phyloP scores from a whole-genome alignment of 1,284 basidiomycete species.

The Tranzscheliella williamsii region DNA sequence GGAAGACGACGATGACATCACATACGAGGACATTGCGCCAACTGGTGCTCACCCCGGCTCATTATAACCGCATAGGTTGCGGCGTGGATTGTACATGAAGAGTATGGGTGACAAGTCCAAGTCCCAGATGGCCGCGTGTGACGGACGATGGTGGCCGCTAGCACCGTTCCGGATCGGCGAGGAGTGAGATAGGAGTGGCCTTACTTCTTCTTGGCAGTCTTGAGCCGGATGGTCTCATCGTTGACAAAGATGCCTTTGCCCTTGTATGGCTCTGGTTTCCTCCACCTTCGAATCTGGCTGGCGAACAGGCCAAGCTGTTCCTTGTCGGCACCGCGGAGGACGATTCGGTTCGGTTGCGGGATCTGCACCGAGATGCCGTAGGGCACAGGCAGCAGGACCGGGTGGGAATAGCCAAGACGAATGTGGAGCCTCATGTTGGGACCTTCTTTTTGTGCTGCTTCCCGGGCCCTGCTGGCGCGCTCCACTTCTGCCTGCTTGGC shows the following conservation, averaged over 20 bases:
- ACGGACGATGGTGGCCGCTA: too few species aligned
- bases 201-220: conserved; percentile 94
- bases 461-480: conserved; percentile 2
- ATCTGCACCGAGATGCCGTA: conserved; percentile 58
- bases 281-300: conserved; percentile 78
- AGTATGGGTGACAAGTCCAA: too few species aligned
- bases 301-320: conserved; percentile 80
- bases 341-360: conserved; percentile 65
- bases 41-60: too few species aligned
- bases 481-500: conserved; percentile 39
- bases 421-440: conserved; percentile 44
- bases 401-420: conserved; percentile 81
- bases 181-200: too few species aligned
- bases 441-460: conserved; percentile 15
- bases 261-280: conserved; percentile 95
- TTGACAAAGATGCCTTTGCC: conserved; percentile 84
- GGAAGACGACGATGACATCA: not conserved
- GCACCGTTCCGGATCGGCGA: too few species aligned
- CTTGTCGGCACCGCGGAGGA: conserved; percentile 66
- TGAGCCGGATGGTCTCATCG: conserved; percentile 83
- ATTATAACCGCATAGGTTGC: too few species aligned
- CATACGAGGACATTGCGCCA: too few species aligned
- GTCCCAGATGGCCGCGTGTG: too few species aligned
- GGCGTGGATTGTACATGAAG: too few species aligned
- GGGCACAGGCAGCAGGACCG: conserved; percentile 78